These are phyloP conservation scores for Pichia eremophila DNA, from an alignment of 805 yeast genomes.

Conservation along the genomic window DNA sequence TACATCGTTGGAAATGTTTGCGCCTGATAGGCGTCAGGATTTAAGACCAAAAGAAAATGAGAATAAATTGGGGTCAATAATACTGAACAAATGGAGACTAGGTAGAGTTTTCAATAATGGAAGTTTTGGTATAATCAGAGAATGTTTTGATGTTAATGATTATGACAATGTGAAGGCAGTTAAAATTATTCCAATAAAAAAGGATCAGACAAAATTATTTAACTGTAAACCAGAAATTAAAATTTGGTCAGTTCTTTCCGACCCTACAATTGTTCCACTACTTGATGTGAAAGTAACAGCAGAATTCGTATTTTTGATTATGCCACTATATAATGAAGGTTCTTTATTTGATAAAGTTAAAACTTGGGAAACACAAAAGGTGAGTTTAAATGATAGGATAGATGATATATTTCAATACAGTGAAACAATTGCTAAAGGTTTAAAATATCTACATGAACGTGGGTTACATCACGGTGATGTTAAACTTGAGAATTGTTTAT, in stretches of 20 bases:
- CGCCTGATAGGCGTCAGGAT: slow-evolving; percentile 5
- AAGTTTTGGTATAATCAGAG: slow-evolving; percentile 78
- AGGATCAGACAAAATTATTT: slow-evolving; percentile 38
- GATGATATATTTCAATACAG: slow-evolving; percentile 29
- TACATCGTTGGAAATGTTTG: slow-evolving; percentile 12
- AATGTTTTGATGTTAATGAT: slow-evolving; percentile 14
- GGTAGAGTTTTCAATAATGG: slow-evolving; percentile 81
- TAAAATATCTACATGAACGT: slow-evolving; percentile 52
- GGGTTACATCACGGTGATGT: slow-evolving; percentile 76
- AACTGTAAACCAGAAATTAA: slow-evolving; percentile 63
- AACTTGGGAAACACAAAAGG: slow-evolving; percentile 42
- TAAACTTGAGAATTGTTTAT: slow-evolving; percentile 70
- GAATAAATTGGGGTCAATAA: slow-evolving; percentile 61
- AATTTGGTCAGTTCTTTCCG: slow-evolving; percentile 65
- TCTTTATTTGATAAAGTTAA: slow-evolving; percentile 69
- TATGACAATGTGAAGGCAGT: slow-evolving; percentile 19
- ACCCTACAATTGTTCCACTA: slow-evolving; percentile 57
- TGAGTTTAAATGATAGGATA: slow-evolving; percentile 10
- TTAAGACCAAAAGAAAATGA: slow-evolving; percentile 8
- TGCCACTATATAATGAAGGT: slow-evolving; percentile 62
- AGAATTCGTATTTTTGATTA: slow-evolving; percentile 56
- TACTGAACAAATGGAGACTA: slow-evolving; percentile 42
- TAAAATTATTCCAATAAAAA: slow-evolving; percentile 22
- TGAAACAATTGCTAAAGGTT: slow-evolving; percentile 47
- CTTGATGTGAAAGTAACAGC: slow-evolving; percentile 52